Evolutionary conservation across 192 early-diverging fungal species (phyloP).

Genomic region (Coemansia sp.): DNA sequence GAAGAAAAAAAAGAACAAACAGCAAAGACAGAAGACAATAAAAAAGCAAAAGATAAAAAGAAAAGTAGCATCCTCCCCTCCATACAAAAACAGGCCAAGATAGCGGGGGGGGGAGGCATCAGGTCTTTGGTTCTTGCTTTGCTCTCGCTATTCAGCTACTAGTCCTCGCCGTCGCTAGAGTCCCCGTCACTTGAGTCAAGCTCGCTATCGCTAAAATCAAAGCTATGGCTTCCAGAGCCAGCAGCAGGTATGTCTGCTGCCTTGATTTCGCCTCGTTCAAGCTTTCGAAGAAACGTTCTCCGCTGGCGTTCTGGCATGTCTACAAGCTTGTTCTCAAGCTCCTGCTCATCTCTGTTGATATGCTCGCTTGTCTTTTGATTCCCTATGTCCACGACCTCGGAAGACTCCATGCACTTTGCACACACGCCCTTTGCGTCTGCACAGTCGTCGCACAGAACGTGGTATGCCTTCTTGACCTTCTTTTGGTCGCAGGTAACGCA

Average conservation of each 20-base stretch:
- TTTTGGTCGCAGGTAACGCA: slow-evolving; percentile 75
- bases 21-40: not conserved
- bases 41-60: not conserved
- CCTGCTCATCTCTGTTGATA: slow-evolving; percentile 66
- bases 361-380: slow-evolving; percentile 68
- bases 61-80: not conserved
- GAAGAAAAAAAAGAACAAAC: not conserved
- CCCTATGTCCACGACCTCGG: slow-evolving; percentile 61
- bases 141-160: not conserved
- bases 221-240: slow-evolving; percentile 49
- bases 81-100: not conserved
- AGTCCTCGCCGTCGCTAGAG: slow-evolving; percentile 48
- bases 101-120: too few species aligned
- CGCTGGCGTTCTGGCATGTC: slow-evolving; percentile 81
- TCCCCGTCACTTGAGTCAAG: slow-evolving; percentile 38
- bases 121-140: too few species aligned
- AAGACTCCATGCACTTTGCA: slow-evolving; percentile 81
- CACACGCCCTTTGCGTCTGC: slow-evolving; percentile 79
- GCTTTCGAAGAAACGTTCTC: slow-evolving; percentile 73
- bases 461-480: slow-evolving; percentile 89
- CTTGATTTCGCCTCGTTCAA: slow-evolving; percentile 76
- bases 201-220: slow-evolving; percentile 57
- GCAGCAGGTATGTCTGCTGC: slow-evolving; percentile 29
- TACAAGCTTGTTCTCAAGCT: slow-evolving; percentile 66
- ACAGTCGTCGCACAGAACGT: slow-evolving; percentile 88